Conservation (phyloP, 805 yeast species). For the Myxozyma neotropica region DNA sequence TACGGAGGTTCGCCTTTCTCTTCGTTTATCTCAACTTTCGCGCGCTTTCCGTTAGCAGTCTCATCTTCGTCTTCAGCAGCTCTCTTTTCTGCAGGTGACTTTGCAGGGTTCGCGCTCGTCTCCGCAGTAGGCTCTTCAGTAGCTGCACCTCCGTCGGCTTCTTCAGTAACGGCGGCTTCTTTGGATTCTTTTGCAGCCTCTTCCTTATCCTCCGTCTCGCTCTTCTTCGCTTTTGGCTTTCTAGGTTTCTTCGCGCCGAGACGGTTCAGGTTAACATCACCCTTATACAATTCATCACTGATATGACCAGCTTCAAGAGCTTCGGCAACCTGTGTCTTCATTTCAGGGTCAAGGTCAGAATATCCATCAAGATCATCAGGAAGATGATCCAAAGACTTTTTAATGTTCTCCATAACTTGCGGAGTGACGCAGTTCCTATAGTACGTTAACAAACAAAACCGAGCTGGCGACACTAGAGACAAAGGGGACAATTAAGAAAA, state of each 20-base stretch:
- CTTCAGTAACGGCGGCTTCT: background rate
- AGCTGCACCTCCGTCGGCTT: background rate
- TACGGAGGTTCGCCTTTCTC: background rate
- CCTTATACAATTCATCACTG: slow-evolving; percentile 22
- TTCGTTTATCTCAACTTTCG: background rate
- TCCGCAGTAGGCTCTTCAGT: background rate
- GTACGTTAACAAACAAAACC: background rate
- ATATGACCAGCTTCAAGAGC: slow-evolving; percentile 34
- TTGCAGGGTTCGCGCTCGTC: too few species aligned
- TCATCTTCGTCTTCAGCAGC: slow-evolving; percentile 1
- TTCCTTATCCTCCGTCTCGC: background rate
- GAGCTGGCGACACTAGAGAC: background rate
- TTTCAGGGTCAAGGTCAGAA: slow-evolving; percentile 21
- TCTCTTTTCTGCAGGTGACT: too few species aligned
- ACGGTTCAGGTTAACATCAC: slow-evolving; percentile 22
- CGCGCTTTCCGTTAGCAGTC: background rate
- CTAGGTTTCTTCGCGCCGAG: slow-evolving; percentile 11
- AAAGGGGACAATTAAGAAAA: background rate
- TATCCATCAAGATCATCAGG: slow-evolving; percentile 33
- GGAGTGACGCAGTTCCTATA: slow-evolving; percentile 33
- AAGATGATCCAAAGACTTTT: slow-evolving; percentile 4
- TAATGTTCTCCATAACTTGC: slow-evolving; percentile 29
- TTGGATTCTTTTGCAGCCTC: background rate
- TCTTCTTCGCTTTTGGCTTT: slow-evolving; percentile 7
- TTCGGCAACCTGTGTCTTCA: slow-evolving; percentile 11